Evolutionary conservation across 441 rosid genomes (phyloP), one percentile per base, ranked within the genome.

Genomic region (Oxalis stricta): DNA sequence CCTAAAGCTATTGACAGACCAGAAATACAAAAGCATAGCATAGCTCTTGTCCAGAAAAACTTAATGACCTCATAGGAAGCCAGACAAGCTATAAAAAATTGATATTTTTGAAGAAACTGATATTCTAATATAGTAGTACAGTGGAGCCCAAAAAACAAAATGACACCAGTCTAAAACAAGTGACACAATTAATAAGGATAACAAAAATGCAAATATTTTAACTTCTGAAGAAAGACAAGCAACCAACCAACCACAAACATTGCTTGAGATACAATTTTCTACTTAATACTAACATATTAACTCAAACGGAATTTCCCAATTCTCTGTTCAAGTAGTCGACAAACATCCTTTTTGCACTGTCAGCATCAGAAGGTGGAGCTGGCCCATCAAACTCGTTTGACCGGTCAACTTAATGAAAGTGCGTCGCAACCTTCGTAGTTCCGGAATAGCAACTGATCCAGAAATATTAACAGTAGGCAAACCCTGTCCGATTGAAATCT

Each of bases 261-360:
- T 20, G 1, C 19, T 11, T 11, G 36, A 31, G 17, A 41, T 47
- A 3, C 26, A 33, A n/a, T 24, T n/a, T n/a, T n/a, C 4, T 28
- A n/a, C 21, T 13, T 34, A 0, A n/a, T n/a, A n/a, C n/a, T 21
- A 35, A 36, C 0, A 15, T 34, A 33, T n/a, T 23, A 6, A 14
- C 43, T 66, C 66, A 74, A 44, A 50, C 66, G 46, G 53, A 40
- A 41, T 58, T 56, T 33, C 73, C 83, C 12, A 81, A 52, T 68
- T 86, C 96, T 68, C 93, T 64, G 69, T 86, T 91, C 76, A 91
- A 73, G 70, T 81, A 86, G 61, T 91, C 95, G 7, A 81, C 73
- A 54, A 91, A 86, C 83, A 79, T 82, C 68, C 93, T 77, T 68
- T 83, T 91, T 11, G 84, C 91, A 38, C 87, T 76, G n/a, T 78